Percentiles rank a stretch among this genome's conserved stretches.
phyloP scores from a whole-genome alignment of 176 grass and related monocot species.

The Luzula sylvatica region DNA sequence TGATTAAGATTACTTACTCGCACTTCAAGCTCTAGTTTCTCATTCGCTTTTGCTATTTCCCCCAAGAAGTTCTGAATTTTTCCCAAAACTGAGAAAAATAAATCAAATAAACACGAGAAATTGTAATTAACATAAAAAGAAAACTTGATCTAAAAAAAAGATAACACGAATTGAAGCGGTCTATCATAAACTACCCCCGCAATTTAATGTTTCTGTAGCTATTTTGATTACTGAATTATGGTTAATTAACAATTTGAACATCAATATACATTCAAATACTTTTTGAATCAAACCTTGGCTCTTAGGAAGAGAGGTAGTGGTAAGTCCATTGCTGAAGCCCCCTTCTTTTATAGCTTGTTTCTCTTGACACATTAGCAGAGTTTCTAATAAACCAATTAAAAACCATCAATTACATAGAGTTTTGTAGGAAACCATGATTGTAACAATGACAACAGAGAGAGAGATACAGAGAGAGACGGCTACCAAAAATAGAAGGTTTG shows the following conservation, averaged over 20 bases:
- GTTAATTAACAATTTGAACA: no score
- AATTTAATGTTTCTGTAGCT: no score
- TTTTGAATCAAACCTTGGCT: constrained; percentile 53
- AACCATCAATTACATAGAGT: neutral
- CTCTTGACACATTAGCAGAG: constrained; percentile 13
- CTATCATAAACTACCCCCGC: no score
- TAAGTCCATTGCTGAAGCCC: constrained; percentile 15
- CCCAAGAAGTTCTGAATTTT: constrained; percentile 77
- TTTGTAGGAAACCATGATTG: neutral
- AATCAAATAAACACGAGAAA: constrained; percentile 6
- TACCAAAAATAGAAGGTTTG: constrained; percentile 2
- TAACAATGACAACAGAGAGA: neutral
- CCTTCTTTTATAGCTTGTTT: constrained; percentile 13
- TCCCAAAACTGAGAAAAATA: constrained; percentile 44
- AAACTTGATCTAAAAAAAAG: neutral
- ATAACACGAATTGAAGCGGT: neutral
- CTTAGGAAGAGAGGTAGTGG: constrained; percentile 29
- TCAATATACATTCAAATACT: no score
- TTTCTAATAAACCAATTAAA: constrained; percentile 27
- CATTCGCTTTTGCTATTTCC: constrained; percentile 68
- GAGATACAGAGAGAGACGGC: neutral
- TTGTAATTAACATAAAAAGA: neutral
- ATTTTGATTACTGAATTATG: no score
- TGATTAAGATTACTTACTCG: constrained; percentile 28
- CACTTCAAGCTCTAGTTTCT: constrained; percentile 52